Percentiles rank a stretch among this genome's conserved stretches.
These are phyloP conservation scores for Lactarius quietus DNA, from an alignment of 768 basidiomycete species.

Conservation along the genomic window DNA sequence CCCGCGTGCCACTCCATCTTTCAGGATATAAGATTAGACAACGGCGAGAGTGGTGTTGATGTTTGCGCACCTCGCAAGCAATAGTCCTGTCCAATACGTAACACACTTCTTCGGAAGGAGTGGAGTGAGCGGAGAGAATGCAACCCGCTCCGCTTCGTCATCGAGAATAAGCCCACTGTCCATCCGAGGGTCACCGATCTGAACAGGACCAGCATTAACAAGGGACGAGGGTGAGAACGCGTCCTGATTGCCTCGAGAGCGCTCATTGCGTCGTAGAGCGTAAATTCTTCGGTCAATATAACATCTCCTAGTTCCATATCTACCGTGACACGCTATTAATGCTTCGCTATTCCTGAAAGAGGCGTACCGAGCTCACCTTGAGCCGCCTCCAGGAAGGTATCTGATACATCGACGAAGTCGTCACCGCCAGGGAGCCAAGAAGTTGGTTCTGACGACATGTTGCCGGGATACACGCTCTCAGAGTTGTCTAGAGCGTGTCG, in stretches of 20 bases:
- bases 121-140: conserved; percentile 61
- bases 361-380: conserved; percentile 42
- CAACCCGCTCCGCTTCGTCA: conserved; percentile 38
- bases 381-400: conserved; percentile 55
- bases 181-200: conserved; percentile 90
- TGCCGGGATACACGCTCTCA: background rate
- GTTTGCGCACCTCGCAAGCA: conserved; percentile 65
- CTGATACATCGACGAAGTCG: conserved; percentile 61
- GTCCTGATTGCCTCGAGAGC: conserved; percentile 67
- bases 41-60: conserved; percentile 13
- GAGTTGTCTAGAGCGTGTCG: conserved; percentile 1
- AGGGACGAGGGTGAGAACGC: conserved; percentile 24
- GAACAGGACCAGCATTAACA: conserved; percentile 20
- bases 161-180: conserved; percentile 67
- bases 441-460: conserved; percentile 4
- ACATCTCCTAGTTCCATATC: conserved; percentile 65
- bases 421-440: conserved; percentile 50
- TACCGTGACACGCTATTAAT: conserved; percentile 28
- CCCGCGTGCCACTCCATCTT: conserved; percentile 90
- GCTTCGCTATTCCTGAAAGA: background rate
- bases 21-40: conserved; percentile 19
- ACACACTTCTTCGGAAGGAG: conserved; percentile 75
- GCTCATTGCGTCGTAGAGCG: conserved; percentile 89
- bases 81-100: conserved; percentile 82
- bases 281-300: conserved; percentile 64